Percentiles rank a stretch among this genome's conserved stretches.
Evolutionary conservation across 1,284 basidiomycete genomes (phyloP).

Genomic region (Cryptococcus hybrid): DNA sequence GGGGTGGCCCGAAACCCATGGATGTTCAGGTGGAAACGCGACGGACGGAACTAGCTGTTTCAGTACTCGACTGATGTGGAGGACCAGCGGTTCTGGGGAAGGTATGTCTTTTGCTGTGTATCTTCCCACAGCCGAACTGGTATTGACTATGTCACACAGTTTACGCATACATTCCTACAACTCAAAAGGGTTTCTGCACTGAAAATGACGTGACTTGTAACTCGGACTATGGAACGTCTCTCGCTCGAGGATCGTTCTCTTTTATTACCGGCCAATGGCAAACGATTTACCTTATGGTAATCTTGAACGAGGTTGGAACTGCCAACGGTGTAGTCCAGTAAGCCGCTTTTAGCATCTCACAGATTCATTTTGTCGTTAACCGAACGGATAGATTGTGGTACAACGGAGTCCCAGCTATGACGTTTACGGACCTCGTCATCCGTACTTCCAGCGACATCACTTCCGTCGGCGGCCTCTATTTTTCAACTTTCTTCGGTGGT

Average conservation of each 20-base stretch:
- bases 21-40: constrained; percentile 48
- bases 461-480: constrained; percentile 44
- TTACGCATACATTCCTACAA: constrained; percentile 50
- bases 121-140: not conserved
- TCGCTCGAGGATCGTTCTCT: constrained; percentile 44
- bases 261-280: constrained; percentile 46
- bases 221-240: constrained; percentile 48
- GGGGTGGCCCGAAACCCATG: constrained; percentile 35
- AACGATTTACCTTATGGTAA: constrained; percentile 45
- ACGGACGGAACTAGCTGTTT: constrained; percentile 48
- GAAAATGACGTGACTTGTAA: constrained; percentile 42
- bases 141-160: constrained; percentile 23
- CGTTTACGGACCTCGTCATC: constrained; percentile 42
- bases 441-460: constrained; percentile 31
- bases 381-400: constrained; percentile 35
- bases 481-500: constrained; percentile 52
- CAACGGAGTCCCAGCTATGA: constrained; percentile 42
- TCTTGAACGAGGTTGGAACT: constrained; percentile 40
- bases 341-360: constrained; percentile 6
- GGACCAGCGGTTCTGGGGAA: constrained; percentile 43
- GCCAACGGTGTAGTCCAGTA: constrained; percentile 44
- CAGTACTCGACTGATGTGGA: constrained; percentile 51
- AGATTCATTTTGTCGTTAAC: not conserved
- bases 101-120: constrained; percentile 15
- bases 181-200: constrained; percentile 33